Evolutionary conservation across 169 alveolate genomes (phyloP).

Genomic region (Amoebophrya sp.): DNA sequence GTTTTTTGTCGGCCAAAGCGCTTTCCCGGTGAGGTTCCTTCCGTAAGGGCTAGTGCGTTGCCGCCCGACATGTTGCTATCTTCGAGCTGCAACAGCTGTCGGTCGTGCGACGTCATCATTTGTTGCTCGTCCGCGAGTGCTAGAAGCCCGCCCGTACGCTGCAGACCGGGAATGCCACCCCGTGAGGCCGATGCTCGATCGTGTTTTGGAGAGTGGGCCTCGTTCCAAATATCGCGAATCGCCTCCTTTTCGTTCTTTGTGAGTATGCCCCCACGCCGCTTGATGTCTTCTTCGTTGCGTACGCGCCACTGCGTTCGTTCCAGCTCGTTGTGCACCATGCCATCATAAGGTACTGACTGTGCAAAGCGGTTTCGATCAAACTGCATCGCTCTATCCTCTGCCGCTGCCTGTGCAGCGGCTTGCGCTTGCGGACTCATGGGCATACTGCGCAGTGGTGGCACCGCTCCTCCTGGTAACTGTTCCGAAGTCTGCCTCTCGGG

Average conservation of each 20-base stretch:
- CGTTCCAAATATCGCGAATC: background rate
- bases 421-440: too few species aligned
- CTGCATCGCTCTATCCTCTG: background rate
- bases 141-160: background rate
- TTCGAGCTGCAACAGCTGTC: background rate
- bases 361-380: background rate
- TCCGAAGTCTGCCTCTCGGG: too few species aligned
- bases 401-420: too few species aligned
- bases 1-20: background rate
- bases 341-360: background rate
- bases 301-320: background rate
- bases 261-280: background rate
- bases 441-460: too few species aligned
- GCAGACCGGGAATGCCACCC: background rate
- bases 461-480: too few species aligned
- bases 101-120: background rate
- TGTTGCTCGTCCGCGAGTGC: background rate
- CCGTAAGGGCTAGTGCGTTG: too few species aligned
- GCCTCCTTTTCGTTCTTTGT: background rate
- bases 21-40: too few species aligned
- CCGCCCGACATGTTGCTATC: background rate
- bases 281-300: background rate
- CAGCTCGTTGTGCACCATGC: constrained; percentile 11
- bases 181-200: background rate
- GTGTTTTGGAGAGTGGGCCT: background rate